Base-by-base conservation (phyloP, 768 basidiomycete genomes). In the Phylloporus rhodoxanthus region DNA sequence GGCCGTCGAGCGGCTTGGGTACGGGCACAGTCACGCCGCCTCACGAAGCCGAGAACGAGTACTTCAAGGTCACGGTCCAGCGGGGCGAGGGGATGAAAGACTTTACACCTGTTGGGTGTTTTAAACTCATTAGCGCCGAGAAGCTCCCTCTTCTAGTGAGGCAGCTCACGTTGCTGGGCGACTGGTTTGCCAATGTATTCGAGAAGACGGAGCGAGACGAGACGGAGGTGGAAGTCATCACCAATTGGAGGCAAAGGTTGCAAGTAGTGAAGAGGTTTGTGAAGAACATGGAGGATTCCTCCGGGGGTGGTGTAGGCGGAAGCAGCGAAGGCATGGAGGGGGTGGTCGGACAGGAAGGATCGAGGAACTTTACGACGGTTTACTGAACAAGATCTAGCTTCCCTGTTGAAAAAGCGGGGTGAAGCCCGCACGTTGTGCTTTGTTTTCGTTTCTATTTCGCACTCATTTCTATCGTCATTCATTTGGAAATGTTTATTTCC, bases 51-150 rank as follows among this genome's bases (percentile, higher is more conserved):
- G 91, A 95, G 68, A 87, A 88, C 68, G 92, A 97, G 65, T 97
- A 91, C 69, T 99, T 96, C 80, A 93, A 91, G 63, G 83, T 98
- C 52, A 90, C 83, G 13, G 77, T 98, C 15, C 96, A 98, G 68
- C 79, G 85, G 15, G 91, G 87, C 2, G 74, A 74, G 0, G 89
- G 91, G 36, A 96, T 98, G 87, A 85, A 91, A 10, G 93, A 96
- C 60, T 96, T 97, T 68, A 80, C 85, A 0, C 94, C 96, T 0
- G 75, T 97, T 25, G 94, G 94, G 10, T 81, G 85, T 59, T 95
- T 92, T 76, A 97, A 97, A 73, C 77, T 98, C 49, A 88, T 98
- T 45, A 94, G 91, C 1, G 87, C 91, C 8, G 81, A 85, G 53
- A 86, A 84, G 52, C 75, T 99, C 7, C 90, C 96, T 5, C 70